Base-by-base conservation (phyloP, 257 asterid genomes). In the Handroanthus guayacan region DNA sequence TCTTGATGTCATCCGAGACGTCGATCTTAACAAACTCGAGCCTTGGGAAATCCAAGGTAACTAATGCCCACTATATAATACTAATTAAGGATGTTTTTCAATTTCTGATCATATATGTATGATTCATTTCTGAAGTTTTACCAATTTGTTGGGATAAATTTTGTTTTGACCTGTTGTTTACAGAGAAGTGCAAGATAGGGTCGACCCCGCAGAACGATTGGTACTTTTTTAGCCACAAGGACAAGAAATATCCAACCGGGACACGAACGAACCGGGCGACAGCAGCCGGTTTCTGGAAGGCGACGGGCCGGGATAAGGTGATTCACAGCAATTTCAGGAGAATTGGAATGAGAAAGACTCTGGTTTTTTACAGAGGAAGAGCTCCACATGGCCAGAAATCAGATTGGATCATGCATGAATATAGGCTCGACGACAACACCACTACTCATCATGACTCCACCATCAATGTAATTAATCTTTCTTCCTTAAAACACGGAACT, bases 1-100 rank as follows among this genome's bases (percentile, higher is more conserved):
- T 78, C 98, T 91, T 34, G 97, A 93, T 10, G 98, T 93, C 5
- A 93, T 93, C 82, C 88, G 96, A 0, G 98, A 93, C 3, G 96
- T 93, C 39, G 98, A 93, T 77, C 98, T 93, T 62, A 93, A 91
- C 86, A 93, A 93, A 73, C 97, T 93, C 75, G 97, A 93, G 82
- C 98, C 98, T 3, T 93, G 98, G 98, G 98, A 93, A 31, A 93
- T 93, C 81, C 98, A 89, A 91, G 98, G 98, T 87, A 58, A 52
- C 14, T 16, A n/a, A 16, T 5, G 17, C 8, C 1, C 4, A 41
- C 31, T 25, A 25, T 25, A 25, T 25, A 25, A 25, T 25, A 25
- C 31, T 25, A 25, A 25, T 25, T 25, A 25, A 25, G 31, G 31
- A 25, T 25, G 31, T 25, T 25, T 25, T 25, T 25, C 31, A 25